Percentiles rank a stretch among this genome's conserved stretches.
Evolutionary conservation across 345 rosid genomes (phyloP).

Genomic region (Lepidium sativum): DNA sequence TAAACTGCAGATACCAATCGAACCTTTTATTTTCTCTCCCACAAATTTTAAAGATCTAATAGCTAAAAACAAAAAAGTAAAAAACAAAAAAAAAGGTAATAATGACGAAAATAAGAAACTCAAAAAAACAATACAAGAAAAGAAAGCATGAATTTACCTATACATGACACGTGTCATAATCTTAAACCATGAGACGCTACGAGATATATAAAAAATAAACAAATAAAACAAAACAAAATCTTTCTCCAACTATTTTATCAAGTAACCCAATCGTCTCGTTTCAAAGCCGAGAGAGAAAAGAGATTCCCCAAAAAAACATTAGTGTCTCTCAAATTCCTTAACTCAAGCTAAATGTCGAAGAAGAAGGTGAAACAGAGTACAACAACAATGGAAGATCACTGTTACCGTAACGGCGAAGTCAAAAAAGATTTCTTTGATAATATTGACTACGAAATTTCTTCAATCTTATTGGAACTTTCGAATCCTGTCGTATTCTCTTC

Average conservation of each 20-base stretch:
- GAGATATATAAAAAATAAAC: no score
- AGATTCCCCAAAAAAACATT: background rate
- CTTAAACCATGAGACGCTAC: slow-evolving; percentile 9
- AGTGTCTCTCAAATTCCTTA: background rate
- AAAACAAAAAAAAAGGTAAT: background rate
- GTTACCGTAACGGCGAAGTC: background rate
- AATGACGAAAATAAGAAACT: background rate
- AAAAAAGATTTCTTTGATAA: background rate
- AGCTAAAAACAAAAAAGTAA: background rate
- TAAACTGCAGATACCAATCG: no score
- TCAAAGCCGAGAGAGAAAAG: background rate
- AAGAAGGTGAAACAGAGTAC: slow-evolving; percentile 5
- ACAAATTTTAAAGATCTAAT: no score
- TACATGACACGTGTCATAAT: slow-evolving; percentile 13
- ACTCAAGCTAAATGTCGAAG: background rate
- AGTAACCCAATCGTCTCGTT: slow-evolving; percentile 2
- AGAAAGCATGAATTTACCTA: background rate
- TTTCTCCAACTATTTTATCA: slow-evolving; percentile 1
- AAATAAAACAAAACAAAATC: slow-evolving; percentile 14
- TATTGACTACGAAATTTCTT: slow-evolving; percentile 11
- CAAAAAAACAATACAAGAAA: background rate
- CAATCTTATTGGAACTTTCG: slow-evolving; percentile 19
- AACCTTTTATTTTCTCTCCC: no score
- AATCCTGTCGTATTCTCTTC: slow-evolving; percentile 9
- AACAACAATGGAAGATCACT: background rate